Evolutionary conservation across 331 rosid genomes (phyloP).

Genomic region (Pyrus hybrid): DNA sequence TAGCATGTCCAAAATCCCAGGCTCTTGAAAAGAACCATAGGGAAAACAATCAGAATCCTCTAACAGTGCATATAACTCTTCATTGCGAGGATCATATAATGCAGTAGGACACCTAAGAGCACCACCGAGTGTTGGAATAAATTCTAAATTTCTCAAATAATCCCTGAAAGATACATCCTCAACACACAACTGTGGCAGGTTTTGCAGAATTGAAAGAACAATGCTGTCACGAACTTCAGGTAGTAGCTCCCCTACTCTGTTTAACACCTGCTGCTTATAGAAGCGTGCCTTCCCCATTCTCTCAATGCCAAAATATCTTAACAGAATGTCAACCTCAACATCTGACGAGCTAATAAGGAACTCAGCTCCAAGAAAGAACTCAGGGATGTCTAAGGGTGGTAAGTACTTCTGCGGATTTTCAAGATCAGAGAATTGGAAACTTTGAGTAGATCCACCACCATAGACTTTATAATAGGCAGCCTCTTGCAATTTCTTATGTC

Average conservation of each 20-base stretch:
- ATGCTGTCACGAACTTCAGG: constrained; percentile 75
- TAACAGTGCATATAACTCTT: constrained; percentile 75
- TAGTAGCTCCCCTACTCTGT: constrained; percentile 63
- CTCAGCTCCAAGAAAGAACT: constrained; percentile 65
- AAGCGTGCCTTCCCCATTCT: constrained; percentile 84
- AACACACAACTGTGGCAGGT: constrained; percentile 67
- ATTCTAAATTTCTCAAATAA: constrained; percentile 60
- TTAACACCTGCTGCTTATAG: constrained; percentile 56
- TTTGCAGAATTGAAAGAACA: constrained; percentile 68
- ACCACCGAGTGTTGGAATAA: constrained; percentile 58
- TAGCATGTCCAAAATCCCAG: constrained; percentile 63
- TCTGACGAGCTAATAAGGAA: constrained; percentile 58
- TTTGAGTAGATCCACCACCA: constrained; percentile 41
- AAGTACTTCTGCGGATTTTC: constrained; percentile 73
- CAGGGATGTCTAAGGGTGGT: constrained; percentile 73
- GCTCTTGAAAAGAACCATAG: constrained; percentile 57
- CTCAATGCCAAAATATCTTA: constrained; percentile 66
- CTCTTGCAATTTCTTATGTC: constrained; percentile 53
- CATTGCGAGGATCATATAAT: constrained; percentile 84
- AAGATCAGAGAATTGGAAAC: constrained; percentile 60
- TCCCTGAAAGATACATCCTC: constrained; percentile 74
- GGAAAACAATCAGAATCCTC: constrained; percentile 84
- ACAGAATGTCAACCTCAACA: constrained; percentile 64
- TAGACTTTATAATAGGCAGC: constrained; percentile 70
- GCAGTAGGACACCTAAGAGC: constrained; percentile 63